phyloP scores from a whole-genome alignment of 495 filamentous ascomycete species.

The Penicillium nucicola region DNA sequence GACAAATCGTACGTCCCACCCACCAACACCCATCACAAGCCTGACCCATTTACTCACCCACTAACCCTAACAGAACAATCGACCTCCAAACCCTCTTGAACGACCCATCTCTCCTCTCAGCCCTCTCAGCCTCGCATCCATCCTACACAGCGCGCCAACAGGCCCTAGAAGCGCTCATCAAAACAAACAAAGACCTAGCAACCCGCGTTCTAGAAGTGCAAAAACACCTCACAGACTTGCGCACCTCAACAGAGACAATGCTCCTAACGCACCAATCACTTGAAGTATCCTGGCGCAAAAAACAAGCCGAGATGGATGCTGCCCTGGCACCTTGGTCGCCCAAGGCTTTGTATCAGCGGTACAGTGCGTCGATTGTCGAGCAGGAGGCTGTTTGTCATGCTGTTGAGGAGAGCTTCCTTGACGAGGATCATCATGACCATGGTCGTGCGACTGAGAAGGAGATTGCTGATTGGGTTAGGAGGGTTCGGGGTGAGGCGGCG shows the following conservation, averaged over 20 bases:
- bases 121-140: slow-evolving; percentile 60
- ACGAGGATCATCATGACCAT: slow-evolving; percentile 51
- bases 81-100: slow-evolving; percentile 67
- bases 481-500: slow-evolving; percentile 74
- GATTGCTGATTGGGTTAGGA: slow-evolving; percentile 74
- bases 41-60: slow-evolving; percentile 7
- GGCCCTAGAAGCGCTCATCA: slow-evolving; percentile 55
- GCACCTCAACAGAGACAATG: slow-evolving; percentile 69
- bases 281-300: slow-evolving; percentile 85
- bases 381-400: slow-evolving; percentile 78
- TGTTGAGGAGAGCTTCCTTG: slow-evolving; percentile 87
- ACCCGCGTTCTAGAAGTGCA: slow-evolving; percentile 66
- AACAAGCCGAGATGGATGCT: slow-evolving; percentile 82
- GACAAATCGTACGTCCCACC: slow-evolving; percentile 67
- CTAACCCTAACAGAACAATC: slow-evolving; percentile 32
- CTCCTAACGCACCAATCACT: slow-evolving; percentile 80
- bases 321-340: slow-evolving; percentile 83
- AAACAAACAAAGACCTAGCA: slow-evolving; percentile 61
- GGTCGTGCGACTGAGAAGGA: slow-evolving; percentile 69
- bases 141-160: slow-evolving; percentile 50
- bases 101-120: slow-evolving; percentile 55
- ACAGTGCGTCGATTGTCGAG: slow-evolving; percentile 71
- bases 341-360: slow-evolving; percentile 73
- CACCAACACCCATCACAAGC: neutral
- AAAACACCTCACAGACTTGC: slow-evolving; percentile 57